Percentiles rank a stretch among this genome's conserved stretches.
These are phyloP conservation scores for Clonostachys byssicola DNA, from an alignment of 2,329 filamentous ascomycete species.

Conservation along the genomic window DNA sequence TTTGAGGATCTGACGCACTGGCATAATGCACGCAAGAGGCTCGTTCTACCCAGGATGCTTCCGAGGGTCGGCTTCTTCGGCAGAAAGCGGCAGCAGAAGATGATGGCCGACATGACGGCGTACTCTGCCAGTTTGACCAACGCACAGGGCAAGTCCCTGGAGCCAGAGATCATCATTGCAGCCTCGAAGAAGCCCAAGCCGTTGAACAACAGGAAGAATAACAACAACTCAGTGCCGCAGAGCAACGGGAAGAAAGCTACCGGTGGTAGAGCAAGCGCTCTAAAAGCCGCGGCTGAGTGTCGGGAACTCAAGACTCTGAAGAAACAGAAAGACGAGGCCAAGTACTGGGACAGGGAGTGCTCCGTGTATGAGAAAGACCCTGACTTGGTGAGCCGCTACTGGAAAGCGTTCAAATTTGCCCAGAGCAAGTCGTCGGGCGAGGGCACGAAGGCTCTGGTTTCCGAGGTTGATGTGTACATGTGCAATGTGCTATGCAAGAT, in stretches of 20 bases:
- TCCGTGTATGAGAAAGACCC: slow-evolving; percentile 39
- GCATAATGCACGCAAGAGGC: slow-evolving; percentile 52
- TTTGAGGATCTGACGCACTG: slow-evolving; percentile 53
- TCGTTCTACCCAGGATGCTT: slow-evolving; percentile 32
- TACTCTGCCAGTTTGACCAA: slow-evolving; percentile 71
- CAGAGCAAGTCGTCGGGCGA: slow-evolving; percentile 24
- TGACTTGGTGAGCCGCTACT: slow-evolving; percentile 36
- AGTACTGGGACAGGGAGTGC: slow-evolving; percentile 37
- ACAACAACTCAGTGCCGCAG: not conserved
- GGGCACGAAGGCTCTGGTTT: slow-evolving; percentile 15
- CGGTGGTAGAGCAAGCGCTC: slow-evolving; percentile 29
- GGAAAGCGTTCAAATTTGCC: slow-evolving; percentile 43
- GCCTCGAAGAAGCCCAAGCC: slow-evolving; percentile 3
- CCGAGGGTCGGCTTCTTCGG: slow-evolving; percentile 19
- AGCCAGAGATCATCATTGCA: slow-evolving; percentile 61
- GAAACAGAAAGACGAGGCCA: not conserved
- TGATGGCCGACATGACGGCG: slow-evolving; percentile 62
- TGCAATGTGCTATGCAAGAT: slow-evolving; percentile 22
- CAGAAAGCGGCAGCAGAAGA: slow-evolving; percentile 52
- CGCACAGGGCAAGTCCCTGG: slow-evolving; percentile 54
- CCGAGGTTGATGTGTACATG: slow-evolving; percentile 26
- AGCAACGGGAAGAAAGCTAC: not conserved
- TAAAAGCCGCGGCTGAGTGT: slow-evolving; percentile 22
- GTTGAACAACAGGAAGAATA: slow-evolving; percentile 6
- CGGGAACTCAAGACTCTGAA: slow-evolving; percentile 22